These are phyloP conservation scores for Fusarium goolgardi DNA, from an alignment of 2,329 filamentous ascomycete genomes.

Conservation along the genomic window DNA sequence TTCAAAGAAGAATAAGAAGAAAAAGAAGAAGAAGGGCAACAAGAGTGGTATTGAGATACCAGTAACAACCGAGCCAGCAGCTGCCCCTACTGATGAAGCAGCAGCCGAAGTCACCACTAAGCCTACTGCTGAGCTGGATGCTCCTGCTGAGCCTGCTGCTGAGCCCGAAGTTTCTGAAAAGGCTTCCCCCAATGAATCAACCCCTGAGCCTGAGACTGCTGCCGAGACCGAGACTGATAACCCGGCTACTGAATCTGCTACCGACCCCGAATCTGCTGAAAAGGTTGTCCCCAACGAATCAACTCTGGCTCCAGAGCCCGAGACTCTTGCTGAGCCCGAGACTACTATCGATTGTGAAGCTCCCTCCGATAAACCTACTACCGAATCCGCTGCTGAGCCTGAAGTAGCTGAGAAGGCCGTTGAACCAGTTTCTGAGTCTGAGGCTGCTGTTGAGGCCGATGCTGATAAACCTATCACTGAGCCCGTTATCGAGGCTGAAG, in stretches of 20 bases:
- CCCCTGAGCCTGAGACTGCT: neutral
- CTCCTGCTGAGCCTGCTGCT: neutral
- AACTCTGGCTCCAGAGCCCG: neutral
- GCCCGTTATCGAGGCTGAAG: no score
- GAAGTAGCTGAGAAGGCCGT: neutral
- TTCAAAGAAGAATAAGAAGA: conserved; percentile 26
- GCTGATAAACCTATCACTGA: no score
- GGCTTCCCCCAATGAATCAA: neutral
- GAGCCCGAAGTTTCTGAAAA: neutral
- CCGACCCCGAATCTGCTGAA: neutral
- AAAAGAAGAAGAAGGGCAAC: conserved; percentile 21
- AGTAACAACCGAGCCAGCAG: neutral
- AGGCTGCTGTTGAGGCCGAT: neutral
- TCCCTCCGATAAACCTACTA: neutral
- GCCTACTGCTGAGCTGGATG: neutral
- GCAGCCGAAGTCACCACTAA: neutral
- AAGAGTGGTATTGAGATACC: conserved; percentile 12
- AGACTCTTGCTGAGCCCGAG: neutral
- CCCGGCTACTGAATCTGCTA: neutral
- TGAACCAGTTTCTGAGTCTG: neutral
- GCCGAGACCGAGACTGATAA: neutral
- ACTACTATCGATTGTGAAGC: neutral
- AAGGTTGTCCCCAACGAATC: neutral
- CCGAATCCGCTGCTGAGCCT: neutral
- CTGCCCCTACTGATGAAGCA: neutral